Evolutionary conservation across 1,139 yeast species (phyloP), one percentile per base, ranked within the genome.

Genomic region (Debaryomyces fabryi): DNA sequence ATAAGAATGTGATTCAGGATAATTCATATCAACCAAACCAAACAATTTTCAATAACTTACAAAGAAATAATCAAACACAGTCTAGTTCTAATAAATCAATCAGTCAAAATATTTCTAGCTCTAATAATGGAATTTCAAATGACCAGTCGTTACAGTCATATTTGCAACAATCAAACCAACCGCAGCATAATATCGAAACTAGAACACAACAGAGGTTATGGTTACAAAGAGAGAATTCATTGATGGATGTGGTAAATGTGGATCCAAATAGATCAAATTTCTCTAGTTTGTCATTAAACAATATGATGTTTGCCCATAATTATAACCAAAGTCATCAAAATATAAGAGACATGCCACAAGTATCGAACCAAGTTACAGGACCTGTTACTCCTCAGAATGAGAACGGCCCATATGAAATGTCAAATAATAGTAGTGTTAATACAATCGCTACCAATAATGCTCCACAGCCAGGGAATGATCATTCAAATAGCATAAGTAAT

Each of bases 191-290:
- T 45, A 49, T 52, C 10, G 65, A 62, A 45, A 85, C 90, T 0
- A 76, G 96, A 64, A 88, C 96, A 0, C 96, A 88, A 60, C 93
- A 88, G 59, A 79, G 86, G 53, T 74, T 88, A 44, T 88, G 96
- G 96, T 69, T 88, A 34, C 96, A 88, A 62, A 73, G 96, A 52
- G 96, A 88, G 55, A 86, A 81, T 57, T 83, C 88, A 4, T 72
- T 85, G 39, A 71, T 85, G 71, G 88, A 84, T 59, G 67, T 83
- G 1, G 69, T 75, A 7, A 64, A 72, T 21, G 63, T 72, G 43
- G 78, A 74, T 51, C 58, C 70, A 3, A 58, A 56, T 37, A 67
- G 65, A 38, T 63, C 69, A 30, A 75, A 75, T 53, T 68, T 76
- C 42, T 75, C 80, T 23, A 73, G 68, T 47, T 58, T 75, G 39